Percentiles rank a stretch among this genome's conserved stretches.
Conservation (phyloP, 768 basidiomycete species). For the Agaricus subrufescens region DNA sequence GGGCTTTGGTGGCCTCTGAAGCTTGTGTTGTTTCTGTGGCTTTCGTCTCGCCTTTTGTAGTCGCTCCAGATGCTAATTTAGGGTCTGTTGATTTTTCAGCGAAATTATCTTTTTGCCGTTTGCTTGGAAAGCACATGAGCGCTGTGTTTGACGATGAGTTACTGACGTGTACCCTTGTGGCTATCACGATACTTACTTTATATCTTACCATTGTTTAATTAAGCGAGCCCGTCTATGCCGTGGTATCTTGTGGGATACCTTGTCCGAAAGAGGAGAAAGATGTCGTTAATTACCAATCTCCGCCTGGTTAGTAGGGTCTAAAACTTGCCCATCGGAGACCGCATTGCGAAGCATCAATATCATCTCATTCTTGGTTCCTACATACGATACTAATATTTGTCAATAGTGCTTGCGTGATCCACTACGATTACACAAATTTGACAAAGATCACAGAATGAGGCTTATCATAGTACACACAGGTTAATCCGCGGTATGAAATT, state of each 20-base stretch:
- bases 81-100: slow-evolving; percentile 16
- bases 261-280: not conserved
- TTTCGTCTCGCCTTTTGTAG: slow-evolving; percentile 22
- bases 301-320: not conserved
- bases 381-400: no score
- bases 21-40: not conserved
- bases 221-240: not conserved
- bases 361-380: not conserved
- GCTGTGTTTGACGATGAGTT: not conserved
- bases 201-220: not conserved
- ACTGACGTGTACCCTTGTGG: not conserved
- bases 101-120: slow-evolving; percentile 27
- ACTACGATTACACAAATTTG: no score
- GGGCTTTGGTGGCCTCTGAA: slow-evolving; percentile 1
- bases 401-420: no score
- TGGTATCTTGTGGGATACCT: slow-evolving; percentile 1
- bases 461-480: no score
- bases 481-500: no score
- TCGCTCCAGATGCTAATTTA: slow-evolving; percentile 16
- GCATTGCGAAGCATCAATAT: not conserved
- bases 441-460: no score
- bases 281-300: not conserved
- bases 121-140: slow-evolving; percentile 30
- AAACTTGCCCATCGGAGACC: not conserved
- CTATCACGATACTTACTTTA: not conserved